Conservation (phyloP, 371 early-diverging fungal genomes). For the Mucor circinelloides region DNA sequence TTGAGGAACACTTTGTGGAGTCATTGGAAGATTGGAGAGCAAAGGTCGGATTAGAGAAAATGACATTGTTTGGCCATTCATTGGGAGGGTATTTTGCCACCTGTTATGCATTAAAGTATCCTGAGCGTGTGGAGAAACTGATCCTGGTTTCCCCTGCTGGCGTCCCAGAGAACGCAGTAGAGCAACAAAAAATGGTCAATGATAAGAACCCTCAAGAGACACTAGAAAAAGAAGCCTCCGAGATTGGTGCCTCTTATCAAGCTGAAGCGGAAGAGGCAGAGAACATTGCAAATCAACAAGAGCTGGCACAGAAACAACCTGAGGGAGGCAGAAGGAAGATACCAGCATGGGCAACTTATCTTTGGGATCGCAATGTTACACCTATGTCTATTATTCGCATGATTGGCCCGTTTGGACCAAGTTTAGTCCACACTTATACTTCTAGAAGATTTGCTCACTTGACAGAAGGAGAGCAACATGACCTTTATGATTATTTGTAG, state of each 20-base stretch:
- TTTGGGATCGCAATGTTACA: conserved; percentile 80
- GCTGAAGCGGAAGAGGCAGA: conserved; percentile 32
- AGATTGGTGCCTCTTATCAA: conserved; percentile 34
- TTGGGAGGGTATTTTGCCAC: conserved; percentile 89
- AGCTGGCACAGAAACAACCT: background rate
- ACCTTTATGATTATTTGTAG: conserved; percentile 64
- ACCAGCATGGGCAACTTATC: conserved; percentile 53
- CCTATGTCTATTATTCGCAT: conserved; percentile 83
- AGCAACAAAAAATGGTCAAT: conserved; percentile 22
- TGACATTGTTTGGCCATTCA: conserved; percentile 86
- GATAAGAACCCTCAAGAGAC: conserved; percentile 31
- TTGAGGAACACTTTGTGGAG: conserved; percentile 90
- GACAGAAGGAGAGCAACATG: conserved; percentile 60
- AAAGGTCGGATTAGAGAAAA: conserved; percentile 74
- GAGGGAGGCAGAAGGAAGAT: conserved; percentile 23
- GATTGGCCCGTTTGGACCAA: conserved; percentile 80
- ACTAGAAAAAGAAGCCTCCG: conserved; percentile 35
- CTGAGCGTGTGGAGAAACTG: conserved; percentile 86
- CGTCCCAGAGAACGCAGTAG: conserved; percentile 54
- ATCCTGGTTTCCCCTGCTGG: conserved; percentile 88
- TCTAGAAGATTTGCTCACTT: conserved; percentile 70
- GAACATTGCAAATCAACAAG: conserved; percentile 17
- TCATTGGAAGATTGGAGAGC: conserved; percentile 91
- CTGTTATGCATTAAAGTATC: conserved; percentile 87
- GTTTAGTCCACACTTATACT: conserved; percentile 71